Evolutionary conservation across 2,329 filamentous ascomycete genomes (phyloP), one percentile per base, ranked within the genome.

Genomic region (Fusarium begoniae): DNA sequence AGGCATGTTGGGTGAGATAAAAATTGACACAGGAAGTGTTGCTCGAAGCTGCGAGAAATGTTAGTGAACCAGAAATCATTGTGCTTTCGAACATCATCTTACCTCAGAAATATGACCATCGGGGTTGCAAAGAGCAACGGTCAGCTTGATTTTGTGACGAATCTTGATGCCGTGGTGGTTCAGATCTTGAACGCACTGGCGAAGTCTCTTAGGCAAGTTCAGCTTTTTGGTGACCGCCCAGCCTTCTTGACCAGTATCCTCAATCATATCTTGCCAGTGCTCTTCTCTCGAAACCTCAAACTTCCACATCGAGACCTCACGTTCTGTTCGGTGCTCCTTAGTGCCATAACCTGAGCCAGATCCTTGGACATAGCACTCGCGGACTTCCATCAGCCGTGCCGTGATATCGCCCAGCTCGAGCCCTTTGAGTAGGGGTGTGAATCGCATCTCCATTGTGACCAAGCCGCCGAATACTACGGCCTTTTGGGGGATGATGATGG

Each of bases 21-120:
- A 98, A 44, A 99, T 92, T 62, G 94, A 94, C 22, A 98, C 90
- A 4, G 96, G 95, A 38, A 98, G 90, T 47, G 95, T 96, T 53
- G 96, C 96, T 59, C 96, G 92, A 59, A 98, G 90, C 91, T 93
- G 60, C 12, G 55, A 8, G 35, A 37, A 17, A 38, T 43, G 62
- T 78, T 50, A 77, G 69, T 41, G 44, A 40, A 40, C 26, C 37
- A 40, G 18, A 10, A 17, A 7, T 40, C 32, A 43, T 2, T 13
- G 18, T 18, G 35, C 43, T 41, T n/a, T 22, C 12, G 3, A 35
- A 24, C 9, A 40, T 28, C 11, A 18, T 54, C 86, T 80, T 86
- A 93, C 91, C 88, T 98, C 96, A 63, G 95, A 98, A 63, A 95
- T 89, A 80, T 98, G 96, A 0, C 95, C 96, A 80, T 99, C 96